These are phyloP conservation scores for Pestalotiopsis sp. DNA, from an alignment of 2,329 filamentous ascomycete species.

Conservation along the genomic window DNA sequence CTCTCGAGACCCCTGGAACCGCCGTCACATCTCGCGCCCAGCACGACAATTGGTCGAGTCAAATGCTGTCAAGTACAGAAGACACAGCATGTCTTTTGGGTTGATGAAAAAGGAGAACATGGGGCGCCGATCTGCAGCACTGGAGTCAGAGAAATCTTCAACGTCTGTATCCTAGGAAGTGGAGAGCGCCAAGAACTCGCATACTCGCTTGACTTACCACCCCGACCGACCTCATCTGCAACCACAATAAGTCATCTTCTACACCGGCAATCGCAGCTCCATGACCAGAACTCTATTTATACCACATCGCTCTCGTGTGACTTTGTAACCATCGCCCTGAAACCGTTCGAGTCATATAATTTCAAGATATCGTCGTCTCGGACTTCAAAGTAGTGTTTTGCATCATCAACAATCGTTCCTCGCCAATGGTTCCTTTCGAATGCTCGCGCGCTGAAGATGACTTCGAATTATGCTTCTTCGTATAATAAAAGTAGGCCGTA, in stretches of 20 bases:
- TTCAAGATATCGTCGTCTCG: neutral
- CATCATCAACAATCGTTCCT: neutral
- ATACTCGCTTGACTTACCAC: too few relatives aligned
- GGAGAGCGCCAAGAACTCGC: too few relatives aligned
- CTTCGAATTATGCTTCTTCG: neutral
- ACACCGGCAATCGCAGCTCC: too few relatives aligned
- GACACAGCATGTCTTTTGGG: neutral
- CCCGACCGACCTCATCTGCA: too few relatives aligned
- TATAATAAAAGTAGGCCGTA: neutral
- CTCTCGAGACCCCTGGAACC: neutral
- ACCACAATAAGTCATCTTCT: too few relatives aligned
- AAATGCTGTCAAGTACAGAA: neutral
- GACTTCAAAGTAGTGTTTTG: neutral
- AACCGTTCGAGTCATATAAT: too few relatives aligned
- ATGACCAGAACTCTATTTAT: too few relatives aligned
- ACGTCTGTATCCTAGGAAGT: neutral
- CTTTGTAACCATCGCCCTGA: too few relatives aligned
- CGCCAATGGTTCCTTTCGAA: neutral
- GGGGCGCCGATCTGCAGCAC: neutral
- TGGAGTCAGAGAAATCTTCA: neutral
- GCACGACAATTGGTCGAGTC: neutral
- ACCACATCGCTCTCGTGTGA: too few relatives aligned
- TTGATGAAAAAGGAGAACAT: neutral
- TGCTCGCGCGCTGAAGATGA: neutral
- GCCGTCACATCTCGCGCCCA: slow-evolving; percentile 7